These are phyloP conservation scores for Pseudozyma thailandica DNA, from an alignment of 1,284 basidiomycete genomes.

Conservation along the genomic window DNA sequence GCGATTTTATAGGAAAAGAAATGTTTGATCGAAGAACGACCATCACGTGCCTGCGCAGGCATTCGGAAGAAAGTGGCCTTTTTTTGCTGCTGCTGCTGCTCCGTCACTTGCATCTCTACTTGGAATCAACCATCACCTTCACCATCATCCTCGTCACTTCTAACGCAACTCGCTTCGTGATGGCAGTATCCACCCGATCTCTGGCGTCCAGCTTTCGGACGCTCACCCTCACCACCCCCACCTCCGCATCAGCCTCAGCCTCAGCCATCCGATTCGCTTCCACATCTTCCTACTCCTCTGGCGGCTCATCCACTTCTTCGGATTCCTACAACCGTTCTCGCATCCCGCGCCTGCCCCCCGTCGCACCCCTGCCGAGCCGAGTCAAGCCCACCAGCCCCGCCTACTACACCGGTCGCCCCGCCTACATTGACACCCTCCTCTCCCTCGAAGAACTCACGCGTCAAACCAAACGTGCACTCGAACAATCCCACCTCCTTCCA, in stretches of 20 bases:
- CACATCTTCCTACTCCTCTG: conserved; percentile 9
- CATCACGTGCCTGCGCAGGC: conserved; percentile 36
- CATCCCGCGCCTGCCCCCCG: conserved; percentile 26
- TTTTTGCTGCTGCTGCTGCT: not conserved
- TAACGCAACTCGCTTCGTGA: conserved; percentile 2
- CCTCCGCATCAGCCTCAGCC: not conserved
- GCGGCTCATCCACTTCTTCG: conserved; percentile 8
- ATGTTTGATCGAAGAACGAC: not conserved
- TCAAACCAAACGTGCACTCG: conserved; percentile 74
- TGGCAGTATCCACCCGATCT: conserved; percentile 2
- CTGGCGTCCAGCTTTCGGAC: conserved; percentile 8
- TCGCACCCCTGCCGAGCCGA: conserved; percentile 45
- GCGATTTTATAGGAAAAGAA: not conserved
- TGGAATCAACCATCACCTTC: not conserved
- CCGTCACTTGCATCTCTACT: not conserved
- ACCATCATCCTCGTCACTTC: not conserved
- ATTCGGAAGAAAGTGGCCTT: conserved; percentile 12
- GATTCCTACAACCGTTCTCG: conserved; percentile 12
- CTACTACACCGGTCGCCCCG: conserved; percentile 87
- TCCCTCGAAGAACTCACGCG: conserved; percentile 77
- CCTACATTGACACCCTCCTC: conserved; percentile 79
- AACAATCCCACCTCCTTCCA: conserved; percentile 77
- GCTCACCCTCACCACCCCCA: conserved; percentile 3
- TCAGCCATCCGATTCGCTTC: conserved; percentile 17
- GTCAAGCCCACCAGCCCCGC: conserved; percentile 74